Conservation (phyloP, 1,139 yeast species). For the Arxiozyma heterogenica region DNA sequence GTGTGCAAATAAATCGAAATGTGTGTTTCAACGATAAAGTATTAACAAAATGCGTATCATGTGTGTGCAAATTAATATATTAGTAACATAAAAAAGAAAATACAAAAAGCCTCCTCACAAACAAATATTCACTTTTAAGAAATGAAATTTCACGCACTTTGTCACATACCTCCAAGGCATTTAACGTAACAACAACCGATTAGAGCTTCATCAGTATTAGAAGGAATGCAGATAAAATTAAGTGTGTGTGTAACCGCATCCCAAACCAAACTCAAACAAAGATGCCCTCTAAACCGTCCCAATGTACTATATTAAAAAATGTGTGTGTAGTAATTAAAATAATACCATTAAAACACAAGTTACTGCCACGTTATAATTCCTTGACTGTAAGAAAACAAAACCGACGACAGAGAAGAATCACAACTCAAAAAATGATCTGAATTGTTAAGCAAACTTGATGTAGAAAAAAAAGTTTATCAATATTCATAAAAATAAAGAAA, state of each 20-base stretch:
- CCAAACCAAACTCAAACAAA: background rate
- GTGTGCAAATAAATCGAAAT: slow-evolving; percentile 10
- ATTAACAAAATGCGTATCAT: slow-evolving; percentile 3
- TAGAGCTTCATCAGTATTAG: background rate
- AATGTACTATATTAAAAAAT: background rate
- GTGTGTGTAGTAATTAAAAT: slow-evolving; percentile 1
- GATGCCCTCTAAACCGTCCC: background rate
- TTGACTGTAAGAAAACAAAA: background rate
- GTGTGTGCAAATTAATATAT: slow-evolving; percentile 7
- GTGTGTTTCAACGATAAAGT: slow-evolving; percentile 7
- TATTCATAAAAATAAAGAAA: slow-evolving; percentile 8
- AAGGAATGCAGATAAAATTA: background rate
- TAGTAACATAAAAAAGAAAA: background rate
- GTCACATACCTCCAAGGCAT: background rate
- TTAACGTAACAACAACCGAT: background rate
- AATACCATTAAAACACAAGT: background rate
- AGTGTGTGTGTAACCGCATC: slow-evolving; percentile 10
- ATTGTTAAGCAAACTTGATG: background rate
- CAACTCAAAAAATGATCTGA: background rate
- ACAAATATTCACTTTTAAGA: background rate
- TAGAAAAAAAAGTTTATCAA: slow-evolving; percentile 9
- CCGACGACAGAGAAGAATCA: background rate
- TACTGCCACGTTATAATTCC: background rate
- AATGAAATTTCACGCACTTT: background rate
- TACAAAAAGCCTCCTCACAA: background rate